Percentiles rank a stretch among this genome's conserved stretches.
Conservation (phyloP, 2,329 filamentous ascomycete species). For the Pseudogymnoascus sp. region DNA sequence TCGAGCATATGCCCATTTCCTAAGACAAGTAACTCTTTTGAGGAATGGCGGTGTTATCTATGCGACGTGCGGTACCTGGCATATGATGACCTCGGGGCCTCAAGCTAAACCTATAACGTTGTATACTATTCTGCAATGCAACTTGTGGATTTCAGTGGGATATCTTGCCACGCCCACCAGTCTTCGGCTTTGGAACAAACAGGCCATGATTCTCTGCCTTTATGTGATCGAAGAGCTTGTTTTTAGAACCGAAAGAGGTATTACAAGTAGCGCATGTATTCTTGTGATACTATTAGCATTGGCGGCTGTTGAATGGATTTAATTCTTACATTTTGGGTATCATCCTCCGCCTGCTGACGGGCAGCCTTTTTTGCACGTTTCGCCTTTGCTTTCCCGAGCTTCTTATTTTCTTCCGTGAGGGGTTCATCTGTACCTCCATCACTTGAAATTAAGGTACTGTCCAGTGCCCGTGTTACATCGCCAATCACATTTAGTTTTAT, state of each 20-base stretch:
- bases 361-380: conserved; percentile 44
- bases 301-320: not conserved
- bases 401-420: conserved; percentile 21
- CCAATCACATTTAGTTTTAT: conserved; percentile 16
- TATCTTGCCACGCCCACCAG: conserved; percentile 18
- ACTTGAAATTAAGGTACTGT: conserved; percentile 16
- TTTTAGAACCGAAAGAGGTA: conserved; percentile 50
- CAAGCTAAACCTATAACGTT: not conserved
- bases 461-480: conserved; percentile 13
- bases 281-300: conserved; percentile 19
- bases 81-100: not conserved
- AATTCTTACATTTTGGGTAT: not conserved
- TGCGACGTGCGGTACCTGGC: not conserved
- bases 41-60: not conserved
- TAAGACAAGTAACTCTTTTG: not conserved
- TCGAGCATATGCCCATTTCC: not conserved
- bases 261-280: conserved; percentile 50
- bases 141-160: not conserved
- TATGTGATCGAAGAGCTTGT: conserved; percentile 56
- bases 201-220: conserved; percentile 49
- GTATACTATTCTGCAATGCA: conserved; percentile 5
- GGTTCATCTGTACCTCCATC: conserved; percentile 13
- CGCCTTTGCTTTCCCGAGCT: conserved; percentile 44
- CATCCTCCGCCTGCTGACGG: conserved; percentile 20
- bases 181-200: conserved; percentile 25